These are phyloP conservation scores for Aspergillus mulundensis DNA, from an alignment of 495 filamentous ascomycete species.

Conservation along the genomic window DNA sequence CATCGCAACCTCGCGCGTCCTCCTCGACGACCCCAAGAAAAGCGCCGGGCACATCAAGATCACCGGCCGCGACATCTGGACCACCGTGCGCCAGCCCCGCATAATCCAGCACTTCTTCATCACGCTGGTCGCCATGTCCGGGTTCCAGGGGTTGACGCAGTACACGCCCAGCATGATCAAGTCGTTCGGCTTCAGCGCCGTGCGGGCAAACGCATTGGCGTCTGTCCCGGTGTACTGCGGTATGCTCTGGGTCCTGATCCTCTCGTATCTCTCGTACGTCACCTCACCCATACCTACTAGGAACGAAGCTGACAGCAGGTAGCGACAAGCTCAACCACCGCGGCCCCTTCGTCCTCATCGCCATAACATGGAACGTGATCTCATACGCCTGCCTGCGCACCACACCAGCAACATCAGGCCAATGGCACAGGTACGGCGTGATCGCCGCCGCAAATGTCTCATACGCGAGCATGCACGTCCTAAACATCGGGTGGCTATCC, in stretches of 20 bases:
- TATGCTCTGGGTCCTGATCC: slow-evolving; percentile 38
- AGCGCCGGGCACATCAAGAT: slow-evolving; percentile 38
- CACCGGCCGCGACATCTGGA: slow-evolving; percentile 36
- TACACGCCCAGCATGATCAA: slow-evolving; percentile 41
- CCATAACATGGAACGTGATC: slow-evolving; percentile 45
- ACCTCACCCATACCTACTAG: not conserved
- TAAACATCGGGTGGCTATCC: slow-evolving; percentile 48
- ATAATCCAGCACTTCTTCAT: slow-evolving; percentile 34
- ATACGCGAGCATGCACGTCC: slow-evolving; percentile 47
- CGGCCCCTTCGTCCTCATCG: slow-evolving; percentile 37
- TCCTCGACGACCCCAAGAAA: slow-evolving; percentile 44
- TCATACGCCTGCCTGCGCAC: slow-evolving; percentile 32
- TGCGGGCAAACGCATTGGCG: slow-evolving; percentile 48
- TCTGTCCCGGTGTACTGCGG: slow-evolving; percentile 47
- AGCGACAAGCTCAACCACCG: slow-evolving; percentile 45
- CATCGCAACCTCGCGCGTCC: slow-evolving; percentile 38
- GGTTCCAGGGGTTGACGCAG: slow-evolving; percentile 37
- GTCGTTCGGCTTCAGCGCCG: slow-evolving; percentile 39
- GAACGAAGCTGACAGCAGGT: slow-evolving; percentile 3
- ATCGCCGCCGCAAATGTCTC: slow-evolving; percentile 47
- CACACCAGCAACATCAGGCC: slow-evolving; percentile 13
- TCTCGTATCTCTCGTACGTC: slow-evolving; percentile 38
- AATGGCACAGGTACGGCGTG: slow-evolving; percentile 42
- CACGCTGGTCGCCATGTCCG: slow-evolving; percentile 48
- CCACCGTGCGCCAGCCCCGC: slow-evolving; percentile 35